phyloP scores from a whole-genome alignment of 2,329 filamentous ascomycete genomes.

The Tolypocladium tropicale region DNA sequence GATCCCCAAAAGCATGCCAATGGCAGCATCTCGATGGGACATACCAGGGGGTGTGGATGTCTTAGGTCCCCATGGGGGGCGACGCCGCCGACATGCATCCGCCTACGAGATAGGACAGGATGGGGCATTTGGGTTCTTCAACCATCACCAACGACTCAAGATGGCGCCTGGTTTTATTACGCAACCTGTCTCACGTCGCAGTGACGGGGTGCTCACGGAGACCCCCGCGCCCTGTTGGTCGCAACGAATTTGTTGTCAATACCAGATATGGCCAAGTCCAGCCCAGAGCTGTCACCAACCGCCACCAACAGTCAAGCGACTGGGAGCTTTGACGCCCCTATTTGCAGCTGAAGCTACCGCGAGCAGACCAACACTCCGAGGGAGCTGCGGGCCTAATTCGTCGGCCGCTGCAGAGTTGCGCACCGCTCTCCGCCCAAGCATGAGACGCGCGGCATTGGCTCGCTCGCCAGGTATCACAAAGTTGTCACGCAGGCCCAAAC shows the following conservation, averaged over 20 bases:
- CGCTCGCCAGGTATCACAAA: not conserved
- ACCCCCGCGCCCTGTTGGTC: not conserved
- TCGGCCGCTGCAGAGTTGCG: not conserved
- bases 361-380: not conserved
- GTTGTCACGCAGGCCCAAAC: not conserved
- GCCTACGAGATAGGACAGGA: not conserved
- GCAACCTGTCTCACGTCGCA: not conserved
- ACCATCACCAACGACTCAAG: not conserved
- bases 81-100: not conserved
- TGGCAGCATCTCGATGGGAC: not conserved
- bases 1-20: not conserved
- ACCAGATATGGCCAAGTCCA: not conserved
- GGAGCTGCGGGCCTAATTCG: not conserved
- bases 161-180: not conserved
- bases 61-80: not conserved
- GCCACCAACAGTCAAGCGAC: not conserved
- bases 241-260: not conserved
- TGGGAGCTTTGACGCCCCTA: not conserved
- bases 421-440: not conserved
- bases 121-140: not conserved
- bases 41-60: not conserved
- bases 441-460: not conserved
- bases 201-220: not conserved
- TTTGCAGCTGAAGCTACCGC: not conserved
- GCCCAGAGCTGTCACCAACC: not conserved